phyloP scores from a whole-genome alignment of 1,284 basidiomycete species.

The Sporisorium iseilematis-ciliati region DNA sequence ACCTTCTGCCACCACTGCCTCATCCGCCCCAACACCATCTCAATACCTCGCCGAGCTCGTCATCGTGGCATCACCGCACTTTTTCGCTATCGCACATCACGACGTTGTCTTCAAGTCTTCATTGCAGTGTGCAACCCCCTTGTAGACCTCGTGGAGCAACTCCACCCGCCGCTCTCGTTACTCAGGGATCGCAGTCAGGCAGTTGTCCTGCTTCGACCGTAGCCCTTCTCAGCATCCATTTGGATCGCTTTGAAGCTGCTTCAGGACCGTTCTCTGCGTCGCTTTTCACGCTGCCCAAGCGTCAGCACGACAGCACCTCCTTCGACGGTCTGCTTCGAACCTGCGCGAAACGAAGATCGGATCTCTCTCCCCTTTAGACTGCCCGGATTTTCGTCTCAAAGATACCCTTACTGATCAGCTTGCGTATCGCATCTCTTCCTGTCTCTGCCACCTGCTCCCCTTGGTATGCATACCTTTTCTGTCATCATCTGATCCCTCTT shows the following conservation, averaged over 20 bases:
- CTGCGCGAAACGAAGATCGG: not conserved
- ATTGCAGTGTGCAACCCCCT: not conserved
- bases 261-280: not conserved
- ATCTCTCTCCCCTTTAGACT: not conserved
- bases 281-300: not conserved
- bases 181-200: not conserved
- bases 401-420: not conserved
- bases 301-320: not conserved
- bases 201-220: not conserved
- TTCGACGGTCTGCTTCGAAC: not conserved
- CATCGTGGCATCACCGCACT: not conserved
- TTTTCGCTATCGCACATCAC: not conserved
- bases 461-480: not conserved
- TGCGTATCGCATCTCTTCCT: not conserved
- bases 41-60: not conserved
- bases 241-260: not conserved
- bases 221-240: not conserved
- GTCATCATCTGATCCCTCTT: not conserved
- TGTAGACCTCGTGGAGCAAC: not conserved
- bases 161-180: too few species aligned
- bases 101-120: not conserved
- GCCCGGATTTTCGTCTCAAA: not conserved
- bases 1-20: not conserved
- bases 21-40: not conserved
- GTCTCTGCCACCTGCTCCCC: too few species aligned